Evolutionary conservation across 2,329 filamentous ascomycete genomes (phyloP).

Genomic region (Sarocladium brachiariae): DNA sequence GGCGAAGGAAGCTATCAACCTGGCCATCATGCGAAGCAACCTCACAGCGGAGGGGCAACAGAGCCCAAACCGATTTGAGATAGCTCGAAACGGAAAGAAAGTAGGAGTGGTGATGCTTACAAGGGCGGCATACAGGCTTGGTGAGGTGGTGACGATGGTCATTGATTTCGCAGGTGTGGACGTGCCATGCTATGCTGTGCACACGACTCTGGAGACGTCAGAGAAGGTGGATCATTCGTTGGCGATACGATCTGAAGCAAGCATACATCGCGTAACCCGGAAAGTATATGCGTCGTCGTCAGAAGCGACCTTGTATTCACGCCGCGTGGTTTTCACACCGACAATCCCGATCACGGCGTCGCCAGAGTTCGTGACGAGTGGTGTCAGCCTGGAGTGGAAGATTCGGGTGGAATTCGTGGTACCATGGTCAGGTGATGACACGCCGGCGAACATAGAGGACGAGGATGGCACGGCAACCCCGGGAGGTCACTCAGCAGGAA

Average conservation of each 20-base stretch:
- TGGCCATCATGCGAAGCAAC: conserved; percentile 82
- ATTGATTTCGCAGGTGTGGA: conserved; percentile 76
- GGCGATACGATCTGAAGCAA: conserved; percentile 77
- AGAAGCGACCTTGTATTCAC: conserved; percentile 76
- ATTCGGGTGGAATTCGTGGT: conserved; percentile 90
- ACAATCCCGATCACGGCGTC: conserved; percentile 79
- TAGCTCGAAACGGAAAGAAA: conserved; percentile 83
- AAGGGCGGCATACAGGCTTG: conserved; percentile 79
- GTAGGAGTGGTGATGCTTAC: conserved; percentile 87
- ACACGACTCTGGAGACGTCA: conserved; percentile 76
- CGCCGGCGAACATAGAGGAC: conserved; percentile 11
- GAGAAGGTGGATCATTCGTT: conserved; percentile 77
- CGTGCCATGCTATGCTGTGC: conserved; percentile 78
- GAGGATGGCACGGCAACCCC: neutral
- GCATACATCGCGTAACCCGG: conserved; percentile 78
- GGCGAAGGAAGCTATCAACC: conserved; percentile 80
- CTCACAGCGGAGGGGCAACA: conserved; percentile 60
- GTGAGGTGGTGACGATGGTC: conserved; percentile 76
- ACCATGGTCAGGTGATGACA: conserved; percentile 37
- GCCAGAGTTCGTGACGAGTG: conserved; percentile 86
- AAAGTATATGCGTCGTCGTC: conserved; percentile 72
- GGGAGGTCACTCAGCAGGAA: conserved; percentile 9
- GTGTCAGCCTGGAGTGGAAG: conserved; percentile 82
- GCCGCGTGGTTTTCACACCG: conserved; percentile 71
- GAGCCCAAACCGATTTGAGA: conserved; percentile 90